A percentile compares a stretch with the other conserved stretches of the same genome.
phyloP scores from a whole-genome alignment of 805 yeast species.

The Kazachstania kunashirensis region DNA sequence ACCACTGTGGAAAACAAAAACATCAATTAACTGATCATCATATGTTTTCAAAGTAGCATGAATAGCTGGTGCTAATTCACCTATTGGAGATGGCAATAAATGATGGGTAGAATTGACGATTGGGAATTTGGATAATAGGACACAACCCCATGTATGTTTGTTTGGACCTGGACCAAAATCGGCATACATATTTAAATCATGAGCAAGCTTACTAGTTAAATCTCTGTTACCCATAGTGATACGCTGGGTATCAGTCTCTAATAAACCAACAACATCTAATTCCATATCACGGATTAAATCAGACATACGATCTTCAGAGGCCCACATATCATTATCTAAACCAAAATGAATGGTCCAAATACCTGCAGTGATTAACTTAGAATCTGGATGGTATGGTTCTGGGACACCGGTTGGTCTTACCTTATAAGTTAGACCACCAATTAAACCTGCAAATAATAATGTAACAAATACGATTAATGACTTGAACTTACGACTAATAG shows the following conservation, averaged over 20 bases:
- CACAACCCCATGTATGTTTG: conserved; percentile 97
- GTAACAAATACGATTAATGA: conserved; percentile 12
- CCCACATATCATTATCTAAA: conserved; percentile 97
- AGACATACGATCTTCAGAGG: conserved; percentile 82
- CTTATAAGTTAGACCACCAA: conserved; percentile 18
- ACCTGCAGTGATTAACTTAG: conserved; percentile 79
- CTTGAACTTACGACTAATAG: conserved; percentile 10
- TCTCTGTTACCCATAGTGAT: conserved; percentile 94
- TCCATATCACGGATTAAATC: conserved; percentile 77
- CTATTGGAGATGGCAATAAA: conserved; percentile 90
- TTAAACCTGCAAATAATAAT: conserved; percentile 10
- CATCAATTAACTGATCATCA: conserved; percentile 69
- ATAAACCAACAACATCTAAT: conserved; percentile 79
- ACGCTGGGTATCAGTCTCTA: conserved; percentile 91
- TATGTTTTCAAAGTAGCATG: conserved; percentile 91
- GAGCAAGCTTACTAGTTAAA: conserved; percentile 81
- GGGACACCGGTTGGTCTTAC: conserved; percentile 39
- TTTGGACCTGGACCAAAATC: conserved; percentile 98
- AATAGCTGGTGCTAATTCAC: conserved; percentile 96
- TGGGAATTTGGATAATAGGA: conserved; percentile 87
- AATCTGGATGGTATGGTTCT: conserved; percentile 54
- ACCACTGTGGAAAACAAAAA: conserved; percentile 95
- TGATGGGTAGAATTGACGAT: conserved; percentile 85
- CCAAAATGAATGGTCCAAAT: conserved; percentile 99
- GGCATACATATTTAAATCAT: conserved; percentile 86